Conservation (phyloP, 2,329 filamentous ascomycete genomes). For the Hypomyces rosellus region DNA sequence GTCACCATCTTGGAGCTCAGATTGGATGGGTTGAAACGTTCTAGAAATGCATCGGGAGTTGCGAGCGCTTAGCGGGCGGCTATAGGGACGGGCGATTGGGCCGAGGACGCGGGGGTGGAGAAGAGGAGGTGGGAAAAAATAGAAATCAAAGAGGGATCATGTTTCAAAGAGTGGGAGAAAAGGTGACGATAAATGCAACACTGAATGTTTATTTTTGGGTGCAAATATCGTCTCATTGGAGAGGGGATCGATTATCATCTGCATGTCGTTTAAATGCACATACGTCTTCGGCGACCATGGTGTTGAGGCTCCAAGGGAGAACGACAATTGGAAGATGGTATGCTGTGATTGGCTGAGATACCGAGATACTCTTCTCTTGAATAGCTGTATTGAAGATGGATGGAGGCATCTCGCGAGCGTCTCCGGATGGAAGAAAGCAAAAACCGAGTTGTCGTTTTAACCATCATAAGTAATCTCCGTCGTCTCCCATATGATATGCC, state of each 20-base stretch:
- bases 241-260: background rate
- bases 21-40: slow-evolving; percentile 4
- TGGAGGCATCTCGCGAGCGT: background rate
- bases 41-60: slow-evolving; percentile 7
- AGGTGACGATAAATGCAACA: background rate
- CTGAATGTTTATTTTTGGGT: background rate
- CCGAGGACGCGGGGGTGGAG: background rate
- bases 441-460: no score
- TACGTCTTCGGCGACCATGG: background rate
- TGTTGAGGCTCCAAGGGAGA: background rate
- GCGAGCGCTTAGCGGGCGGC: slow-evolving; percentile 12
- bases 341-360: background rate
- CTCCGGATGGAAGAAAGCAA: no score
- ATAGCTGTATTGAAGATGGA: background rate
- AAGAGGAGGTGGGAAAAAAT: background rate
- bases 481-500: no score
- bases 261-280: background rate
- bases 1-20: background rate
- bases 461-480: no score
- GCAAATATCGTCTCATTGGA: background rate
- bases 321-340: background rate
- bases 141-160: no score
- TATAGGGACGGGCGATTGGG: slow-evolving; percentile 1
- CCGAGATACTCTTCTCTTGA: background rate
- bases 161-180: background rate